A percentile compares a stretch with the other conserved stretches of the same genome.
phyloP scores from a whole-genome alignment of 106 monocot species.

The Chionographis japonica region DNA sequence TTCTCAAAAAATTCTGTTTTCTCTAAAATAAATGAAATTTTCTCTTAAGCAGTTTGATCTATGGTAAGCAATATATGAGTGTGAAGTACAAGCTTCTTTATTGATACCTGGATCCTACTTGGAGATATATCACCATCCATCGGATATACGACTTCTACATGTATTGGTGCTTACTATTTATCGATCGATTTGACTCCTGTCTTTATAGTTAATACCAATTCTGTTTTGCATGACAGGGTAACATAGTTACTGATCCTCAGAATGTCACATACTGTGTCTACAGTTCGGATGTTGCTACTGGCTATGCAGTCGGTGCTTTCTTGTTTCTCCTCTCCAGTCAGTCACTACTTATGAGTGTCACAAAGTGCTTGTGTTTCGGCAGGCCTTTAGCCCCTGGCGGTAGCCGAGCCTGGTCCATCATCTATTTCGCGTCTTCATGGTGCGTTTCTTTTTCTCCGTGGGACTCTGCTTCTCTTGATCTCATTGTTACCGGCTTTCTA shows the following conservation, averaged over 20 bases:
- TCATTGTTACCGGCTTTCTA: not conserved
- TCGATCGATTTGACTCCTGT: not conserved
- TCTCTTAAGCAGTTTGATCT: too few relatives aligned
- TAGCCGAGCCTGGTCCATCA: slow-evolving; percentile 93
- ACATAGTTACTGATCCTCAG: slow-evolving; percentile 36
- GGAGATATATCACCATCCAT: too few relatives aligned
- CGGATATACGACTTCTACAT: too few relatives aligned
- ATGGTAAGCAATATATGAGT: too few relatives aligned
- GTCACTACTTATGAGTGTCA: slow-evolving; percentile 73
- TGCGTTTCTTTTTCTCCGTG: slow-evolving; percentile 11
- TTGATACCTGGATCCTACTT: too few relatives aligned
- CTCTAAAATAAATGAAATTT: too few relatives aligned
- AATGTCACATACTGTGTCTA: slow-evolving; percentile 78
- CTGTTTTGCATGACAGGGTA: slow-evolving; percentile 45
- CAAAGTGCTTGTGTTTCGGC: slow-evolving; percentile 96
- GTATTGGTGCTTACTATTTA: too few relatives aligned
- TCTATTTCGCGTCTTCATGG: slow-evolving; percentile 92
- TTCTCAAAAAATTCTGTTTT: too few relatives aligned
- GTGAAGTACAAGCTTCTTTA: too few relatives aligned
- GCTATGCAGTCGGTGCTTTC: slow-evolving; percentile 89
- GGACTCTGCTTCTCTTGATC: not conserved
- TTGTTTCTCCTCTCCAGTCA: slow-evolving; percentile 76
- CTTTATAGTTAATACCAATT: not conserved
- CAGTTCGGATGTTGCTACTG: slow-evolving; percentile 91
- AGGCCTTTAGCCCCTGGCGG: slow-evolving; percentile 79